Evolutionary conservation across 2,329 filamentous ascomycete genomes (phyloP), one percentile per base, ranked within the genome.

Genomic region (Xylariaceae sp.): DNA sequence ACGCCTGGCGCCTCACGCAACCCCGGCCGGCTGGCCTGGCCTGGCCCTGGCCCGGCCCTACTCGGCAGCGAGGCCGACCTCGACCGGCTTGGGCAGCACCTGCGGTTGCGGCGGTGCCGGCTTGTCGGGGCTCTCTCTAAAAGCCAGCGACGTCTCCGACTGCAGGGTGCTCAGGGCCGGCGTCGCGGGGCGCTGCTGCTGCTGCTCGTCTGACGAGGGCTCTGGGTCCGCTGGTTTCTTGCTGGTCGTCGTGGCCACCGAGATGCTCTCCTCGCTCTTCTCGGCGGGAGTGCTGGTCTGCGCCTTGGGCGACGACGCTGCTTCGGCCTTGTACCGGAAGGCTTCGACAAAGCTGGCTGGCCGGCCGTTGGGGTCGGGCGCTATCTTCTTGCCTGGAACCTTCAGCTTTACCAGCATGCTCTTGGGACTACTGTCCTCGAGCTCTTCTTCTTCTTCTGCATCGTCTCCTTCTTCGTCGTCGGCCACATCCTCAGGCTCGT

Each of bases 351-450:
- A 40, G 27, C 52, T 50, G 30, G 56, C 49, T 31, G 50, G 54
- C 29, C 54, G 51, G 33, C 56, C 57, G 31, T 60, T 49, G 37
- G 56, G 44, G 32, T 61, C 56, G 21, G 61, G 44, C 44, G 64
- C 29, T n/a, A n/a, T n/a, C 51, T 66, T 45, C 25, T 66, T 66
- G 15, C 40, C 32, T 2, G 51, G 46, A 23, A 79, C 59, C 5
- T 70, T 68, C 11, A 94, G 67, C 55, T 84, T 89, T 36, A 94
- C 81, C 32, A 94, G 71, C 25, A 90, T 68, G 45, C 77, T 85
- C 46, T 68, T 67, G 40, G 57, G 42, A 38, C 57, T 58, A 14
- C 63, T 59, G 23, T 68, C 66, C 2, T 66, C 59, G 27, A 70
- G 49, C 30, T 72, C 72, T 24, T 78, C 72, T 9, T 64, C 64